phyloP scores from a whole-genome alignment of 2,329 filamentous ascomycete genomes.

The Sclerotinia sclerotiorum region DNA sequence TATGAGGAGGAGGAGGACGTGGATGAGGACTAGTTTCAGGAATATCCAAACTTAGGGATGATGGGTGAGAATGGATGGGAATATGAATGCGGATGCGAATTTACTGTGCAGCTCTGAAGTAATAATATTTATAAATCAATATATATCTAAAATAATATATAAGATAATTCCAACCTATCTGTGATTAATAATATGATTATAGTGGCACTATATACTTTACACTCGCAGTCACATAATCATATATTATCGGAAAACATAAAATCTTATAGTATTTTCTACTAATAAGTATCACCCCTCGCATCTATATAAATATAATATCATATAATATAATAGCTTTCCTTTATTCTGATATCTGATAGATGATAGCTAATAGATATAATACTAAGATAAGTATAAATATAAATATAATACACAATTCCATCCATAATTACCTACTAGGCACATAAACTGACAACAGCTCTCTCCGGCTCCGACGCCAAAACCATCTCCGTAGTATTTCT shows the following conservation, averaged over 20 bases:
- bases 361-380: too few species aligned
- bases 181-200: not conserved
- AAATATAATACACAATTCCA: too few species aligned
- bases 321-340: constrained; percentile 2
- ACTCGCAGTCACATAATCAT: not conserved
- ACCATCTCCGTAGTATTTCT: too few species aligned
- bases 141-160: not conserved
- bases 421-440: too few species aligned
- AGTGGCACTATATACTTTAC: too few species aligned
- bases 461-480: too few species aligned
- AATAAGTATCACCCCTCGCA: not conserved
- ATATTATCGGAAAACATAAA: not conserved
- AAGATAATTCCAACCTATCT: not conserved
- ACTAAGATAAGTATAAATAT: too few species aligned
- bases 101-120: not conserved
- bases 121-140: not conserved
- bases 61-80: too few species aligned
- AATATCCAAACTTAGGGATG: not conserved
- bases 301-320: not conserved
- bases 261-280: not conserved
- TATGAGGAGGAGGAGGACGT: not conserved
- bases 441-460: too few species aligned
- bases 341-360: too few species aligned
- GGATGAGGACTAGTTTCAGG: not conserved
- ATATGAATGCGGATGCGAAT: not conserved